Percentiles rank a stretch among this genome's conserved stretches.
These are phyloP conservation scores for Sphagnum contortum DNA, from an alignment of 225 moss, liverwort and hornwort species.

Conservation along the genomic window DNA sequence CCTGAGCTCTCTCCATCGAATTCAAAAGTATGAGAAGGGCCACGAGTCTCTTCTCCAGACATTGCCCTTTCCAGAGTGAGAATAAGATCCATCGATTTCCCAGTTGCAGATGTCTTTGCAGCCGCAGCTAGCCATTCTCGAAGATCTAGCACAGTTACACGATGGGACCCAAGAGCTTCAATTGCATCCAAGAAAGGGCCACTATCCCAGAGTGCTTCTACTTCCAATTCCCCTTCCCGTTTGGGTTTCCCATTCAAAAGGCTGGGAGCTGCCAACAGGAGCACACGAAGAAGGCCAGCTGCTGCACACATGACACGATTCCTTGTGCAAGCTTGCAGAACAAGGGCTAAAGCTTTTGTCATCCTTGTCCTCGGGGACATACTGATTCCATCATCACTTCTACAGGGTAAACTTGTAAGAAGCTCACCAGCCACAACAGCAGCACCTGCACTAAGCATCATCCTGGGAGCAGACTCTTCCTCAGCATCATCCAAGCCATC, in stretches of 20 bases:
- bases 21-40: constrained; percentile 87
- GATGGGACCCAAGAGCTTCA: constrained; percentile 88
- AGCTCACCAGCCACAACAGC: constrained; percentile 76
- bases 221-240: constrained; percentile 31
- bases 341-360: constrained; percentile 70
- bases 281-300: constrained; percentile 63
- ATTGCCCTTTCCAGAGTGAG: constrained; percentile 79
- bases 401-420: constrained; percentile 75
- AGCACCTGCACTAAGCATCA: constrained; percentile 87
- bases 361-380: constrained; percentile 77
- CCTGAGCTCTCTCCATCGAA: constrained; percentile 98
- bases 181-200: constrained; percentile 70
- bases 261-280: constrained; percentile 55
- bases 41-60: constrained; percentile 85
- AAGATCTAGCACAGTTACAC: constrained; percentile 79
- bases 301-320: constrained; percentile 96
- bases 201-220: constrained; percentile 45
- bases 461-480: constrained; percentile 66
- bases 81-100: constrained; percentile 71
- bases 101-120: constrained; percentile 57
- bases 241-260: constrained; percentile 36
- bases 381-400: constrained; percentile 22
- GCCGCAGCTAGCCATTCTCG: constrained; percentile 90
- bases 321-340: constrained; percentile 84
- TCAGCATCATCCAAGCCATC: constrained; percentile 70